Evolutionary conservation across 2,329 filamentous ascomycete genomes (phyloP).

Genomic region (Curvularia lunata): DNA sequence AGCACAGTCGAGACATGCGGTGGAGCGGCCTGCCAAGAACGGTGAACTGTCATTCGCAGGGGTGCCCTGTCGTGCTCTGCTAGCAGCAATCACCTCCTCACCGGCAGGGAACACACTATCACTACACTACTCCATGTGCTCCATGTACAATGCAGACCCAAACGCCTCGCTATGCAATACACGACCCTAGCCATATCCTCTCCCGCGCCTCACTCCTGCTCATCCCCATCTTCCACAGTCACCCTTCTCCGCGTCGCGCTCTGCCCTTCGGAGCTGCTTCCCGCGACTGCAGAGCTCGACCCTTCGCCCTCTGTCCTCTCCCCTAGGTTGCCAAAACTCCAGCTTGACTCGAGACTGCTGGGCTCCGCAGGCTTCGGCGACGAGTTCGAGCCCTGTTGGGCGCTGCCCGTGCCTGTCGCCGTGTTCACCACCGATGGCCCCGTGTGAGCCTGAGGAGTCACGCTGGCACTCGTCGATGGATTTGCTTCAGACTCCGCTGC

Average conservation of each 20-base stretch:
- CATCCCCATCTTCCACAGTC: constrained; percentile 44
- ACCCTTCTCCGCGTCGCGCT: constrained; percentile 34
- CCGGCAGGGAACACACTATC: constrained; percentile 2
- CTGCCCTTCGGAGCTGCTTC: constrained; percentile 31
- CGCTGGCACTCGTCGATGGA: constrained; percentile 9
- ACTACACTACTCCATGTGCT: background rate
- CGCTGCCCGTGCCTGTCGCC: constrained; percentile 1
- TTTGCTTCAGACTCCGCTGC: constrained; percentile 4
- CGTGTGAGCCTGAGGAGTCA: constrained; percentile 13
- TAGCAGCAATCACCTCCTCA: constrained; percentile 3
- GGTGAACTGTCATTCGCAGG: constrained; percentile 18
- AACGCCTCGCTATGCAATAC: constrained; percentile 50
- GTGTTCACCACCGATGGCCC: constrained; percentile 8
- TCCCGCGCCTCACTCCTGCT: constrained; percentile 28
- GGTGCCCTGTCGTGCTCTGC: constrained; percentile 9
- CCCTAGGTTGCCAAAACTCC: constrained; percentile 44
- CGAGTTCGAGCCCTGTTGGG: constrained; percentile 14
- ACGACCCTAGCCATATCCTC: constrained; percentile 14
- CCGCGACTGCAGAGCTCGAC: constrained; percentile 39
- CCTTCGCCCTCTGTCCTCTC: constrained; percentile 36
- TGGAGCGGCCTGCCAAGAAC: constrained; percentile 15
- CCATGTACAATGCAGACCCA: constrained; percentile 16
- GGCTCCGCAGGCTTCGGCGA: constrained; percentile 37
- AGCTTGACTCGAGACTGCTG: constrained; percentile 45
- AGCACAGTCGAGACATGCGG: constrained; percentile 12